A percentile compares a stretch with the other conserved stretches of the same genome.
phyloP scores from a whole-genome alignment of 73 alveolate species.

The Stentor roeselii region DNA sequence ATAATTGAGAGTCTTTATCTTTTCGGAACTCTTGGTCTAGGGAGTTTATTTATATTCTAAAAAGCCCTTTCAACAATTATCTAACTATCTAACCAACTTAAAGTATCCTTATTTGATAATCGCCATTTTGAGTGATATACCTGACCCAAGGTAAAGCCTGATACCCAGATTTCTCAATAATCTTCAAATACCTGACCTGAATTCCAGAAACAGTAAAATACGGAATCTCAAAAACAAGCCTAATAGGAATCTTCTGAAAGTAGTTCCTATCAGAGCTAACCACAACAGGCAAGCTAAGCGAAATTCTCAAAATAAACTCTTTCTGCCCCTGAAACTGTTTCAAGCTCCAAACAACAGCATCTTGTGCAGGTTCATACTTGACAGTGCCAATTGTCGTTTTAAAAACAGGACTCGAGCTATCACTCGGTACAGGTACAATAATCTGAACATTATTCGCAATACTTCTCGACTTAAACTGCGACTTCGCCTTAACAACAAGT shows the following conservation, averaged over 20 bases:
- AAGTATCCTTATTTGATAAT: conserved; percentile 87
- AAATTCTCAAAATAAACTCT: conserved; percentile 93
- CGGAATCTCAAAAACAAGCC: conserved; percentile 97
- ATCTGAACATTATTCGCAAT: conserved; percentile 98
- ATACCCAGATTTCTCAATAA: conserved; percentile 95
- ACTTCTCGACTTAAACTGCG: conserved; percentile 86
- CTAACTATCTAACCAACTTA: too few species aligned
- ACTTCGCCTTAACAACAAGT: conserved; percentile 87
- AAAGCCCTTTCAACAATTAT: too few species aligned
- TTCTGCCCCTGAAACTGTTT: conserved; percentile 97
- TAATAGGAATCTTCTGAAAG: conserved; percentile 79
- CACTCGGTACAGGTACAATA: conserved; percentile 95
- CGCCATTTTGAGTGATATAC: conserved; percentile 94
- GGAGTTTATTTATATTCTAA: too few species aligned
- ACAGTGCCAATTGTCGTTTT: conserved; percentile 94
- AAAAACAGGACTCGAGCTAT: conserved; percentile 90
- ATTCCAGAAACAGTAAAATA: conserved; percentile 94
- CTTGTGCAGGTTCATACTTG: conserved; percentile 84
- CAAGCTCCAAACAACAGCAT: conserved; percentile 93
- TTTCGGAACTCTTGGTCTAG: too few species aligned
- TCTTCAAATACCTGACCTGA: conserved; percentile 94
- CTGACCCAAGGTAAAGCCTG: conserved; percentile 91
- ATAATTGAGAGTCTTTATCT: too few species aligned
- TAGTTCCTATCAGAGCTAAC: conserved; percentile 76
- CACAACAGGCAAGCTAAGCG: conserved; percentile 95